Evolutionary conservation across 2,329 filamentous ascomycete species (phyloP), one percentile per base, ranked within the genome.

Genomic region (Achaetomium macrosporum): DNA sequence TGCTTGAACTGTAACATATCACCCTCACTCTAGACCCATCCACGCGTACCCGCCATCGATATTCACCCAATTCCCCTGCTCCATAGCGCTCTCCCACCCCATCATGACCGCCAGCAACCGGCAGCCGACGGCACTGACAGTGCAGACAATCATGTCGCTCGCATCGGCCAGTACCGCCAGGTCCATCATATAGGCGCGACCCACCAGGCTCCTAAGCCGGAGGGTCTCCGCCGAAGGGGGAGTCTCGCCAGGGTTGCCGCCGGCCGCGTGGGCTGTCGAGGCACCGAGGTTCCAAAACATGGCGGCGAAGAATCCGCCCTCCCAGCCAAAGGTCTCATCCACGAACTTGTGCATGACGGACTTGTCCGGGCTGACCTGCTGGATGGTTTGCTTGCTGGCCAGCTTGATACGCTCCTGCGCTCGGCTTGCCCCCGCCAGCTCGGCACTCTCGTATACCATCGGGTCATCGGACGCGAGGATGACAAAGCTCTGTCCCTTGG

Each of bases 401-500:
- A 95, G 78, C 19, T 83, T 81, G 65, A 95, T 92, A 54, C 82
- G 82, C 62, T 87, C 82, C 66, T 95, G 89, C 0, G 88, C 88
- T 5, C 81, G 79, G 0, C 44, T 53, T 1, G 57, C 74, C 16
- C 68, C 67, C 1, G 69, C 69, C 53, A 92, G 77, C 62, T 90
- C 87, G 1, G 78, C 72, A 11, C 82, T 74, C 19, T 80, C 75
- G 63, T 88, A 86, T 20, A 93, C 82, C 50, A 83, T 81, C 0
- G 89, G 88, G 64, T 95, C 89, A 65, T 95, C 90, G 0, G 88
- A 91, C 5, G 89, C 88, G 25, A 95, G 66, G 1, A 95, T 65
- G 6, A 80, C 67, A 37, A 88, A 68, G 20, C 74, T 72, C 19
- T 69, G 68, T 15, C 66, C 63, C 51, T 73, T 69, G 3, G 68